These are phyloP conservation scores for Sanghuangporus baumii DNA, from an alignment of 1,284 basidiomycete genomes.

Conservation along the genomic window DNA sequence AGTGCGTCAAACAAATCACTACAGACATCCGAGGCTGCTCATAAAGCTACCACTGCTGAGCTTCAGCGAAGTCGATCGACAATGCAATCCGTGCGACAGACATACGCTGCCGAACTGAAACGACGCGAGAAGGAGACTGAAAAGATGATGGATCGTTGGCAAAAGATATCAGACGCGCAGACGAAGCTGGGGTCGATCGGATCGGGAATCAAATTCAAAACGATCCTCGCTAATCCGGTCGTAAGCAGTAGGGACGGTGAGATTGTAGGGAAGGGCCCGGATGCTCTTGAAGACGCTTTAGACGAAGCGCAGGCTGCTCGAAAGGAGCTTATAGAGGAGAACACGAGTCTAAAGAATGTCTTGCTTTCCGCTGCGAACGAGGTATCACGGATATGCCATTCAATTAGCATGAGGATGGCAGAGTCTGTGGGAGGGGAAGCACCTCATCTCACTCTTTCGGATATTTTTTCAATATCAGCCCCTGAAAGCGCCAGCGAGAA, in stretches of 20 bases:
- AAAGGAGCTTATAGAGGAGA: constrained; percentile 64
- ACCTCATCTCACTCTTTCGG: constrained; percentile 37
- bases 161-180: constrained; percentile 65
- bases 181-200: constrained; percentile 39
- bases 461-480: constrained; percentile 57
- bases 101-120: constrained; percentile 71
- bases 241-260: constrained; percentile 42
- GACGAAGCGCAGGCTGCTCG: constrained; percentile 70
- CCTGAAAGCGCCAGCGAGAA: constrained; percentile 47
- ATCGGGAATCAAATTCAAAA: constrained; percentile 38
- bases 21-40: constrained; percentile 53
- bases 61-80: constrained; percentile 61
- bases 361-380: constrained; percentile 67
- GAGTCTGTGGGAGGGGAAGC: constrained; percentile 42
- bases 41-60: constrained; percentile 63
- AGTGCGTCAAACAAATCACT: constrained; percentile 52
- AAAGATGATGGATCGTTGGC: constrained; percentile 71
- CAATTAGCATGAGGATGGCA: constrained; percentile 30
- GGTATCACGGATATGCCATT: constrained; percentile 49
- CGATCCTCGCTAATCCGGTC: constrained; percentile 45
- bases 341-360: constrained; percentile 61
- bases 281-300: constrained; percentile 64
- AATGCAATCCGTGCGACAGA: constrained; percentile 58
- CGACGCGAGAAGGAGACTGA: constrained; percentile 80
- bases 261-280: constrained; percentile 42